Base-by-base conservation (phyloP, 139 green algal species). In the Volvox africanus region DNA sequence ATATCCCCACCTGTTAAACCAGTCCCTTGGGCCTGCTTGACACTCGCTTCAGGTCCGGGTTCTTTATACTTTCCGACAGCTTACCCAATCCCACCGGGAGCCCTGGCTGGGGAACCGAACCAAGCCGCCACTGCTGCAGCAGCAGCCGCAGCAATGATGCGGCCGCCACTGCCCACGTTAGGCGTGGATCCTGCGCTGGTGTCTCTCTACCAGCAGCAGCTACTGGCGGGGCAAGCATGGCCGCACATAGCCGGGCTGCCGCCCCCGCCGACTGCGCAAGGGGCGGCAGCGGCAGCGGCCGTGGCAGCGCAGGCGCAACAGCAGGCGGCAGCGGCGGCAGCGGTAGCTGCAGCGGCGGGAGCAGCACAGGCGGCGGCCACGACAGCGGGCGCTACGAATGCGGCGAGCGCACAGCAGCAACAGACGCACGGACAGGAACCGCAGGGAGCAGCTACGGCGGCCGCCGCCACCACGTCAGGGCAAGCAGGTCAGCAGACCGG, bases 141-240 rank as follows among this genome's bases (percentile, higher is more conserved):
- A 11, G 84, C 84, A 17, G 84, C 84, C 2, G 84, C 84, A 19
- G 86, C 73, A 44, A 90, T 90, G 86, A 89, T 89, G 85, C 85
- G 85, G 69, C 86, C 86, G 0, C 86, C 86, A n/a, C 71, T 90
- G 82, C 82, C 82, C 0, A 22, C 11, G 16, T 26, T 62, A 55
- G 73, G 50, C 13, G 21, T 83, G 0, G 86, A 90, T 71, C 86
- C 86, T 20, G 30, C 50, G 28, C 86, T 90, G 0, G 33, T 90
- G n/a, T 76, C 73, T 30, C 71, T 84, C 14, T 90, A 90, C 86
- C 73, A 83, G 86, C 86, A 90, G 44, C 86, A 90, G 50, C 55
- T 90, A 13, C 37, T 90, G 44, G n/a, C 86, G 50, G 86, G 44
- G 86, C 86, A 83, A 17, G 30, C 17, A 9, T 90, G 86, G 86